Evolutionary conservation across 2,329 filamentous ascomycete species (phyloP).

Genomic region (Didymella lethalis): DNA sequence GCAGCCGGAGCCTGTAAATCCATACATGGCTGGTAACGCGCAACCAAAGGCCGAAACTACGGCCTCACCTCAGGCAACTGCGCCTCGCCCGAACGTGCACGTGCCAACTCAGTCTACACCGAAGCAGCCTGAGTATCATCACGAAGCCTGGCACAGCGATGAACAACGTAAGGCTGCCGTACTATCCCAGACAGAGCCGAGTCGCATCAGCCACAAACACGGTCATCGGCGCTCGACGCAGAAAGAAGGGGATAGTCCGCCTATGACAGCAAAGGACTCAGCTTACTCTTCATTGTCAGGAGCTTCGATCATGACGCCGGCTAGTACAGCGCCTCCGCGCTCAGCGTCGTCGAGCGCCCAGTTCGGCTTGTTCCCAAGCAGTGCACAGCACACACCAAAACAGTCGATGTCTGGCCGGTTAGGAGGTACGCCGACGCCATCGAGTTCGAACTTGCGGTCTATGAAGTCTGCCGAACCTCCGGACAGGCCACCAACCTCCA

Average conservation of each 20-base stretch:
- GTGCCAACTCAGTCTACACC: slow-evolving; percentile 24
- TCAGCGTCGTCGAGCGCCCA: slow-evolving; percentile 46
- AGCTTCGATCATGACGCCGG: slow-evolving; percentile 43
- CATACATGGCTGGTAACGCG: slow-evolving; percentile 26
- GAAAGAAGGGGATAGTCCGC: slow-evolving; percentile 41
- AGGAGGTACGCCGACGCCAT: slow-evolving; percentile 39
- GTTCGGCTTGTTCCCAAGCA: slow-evolving; percentile 48
- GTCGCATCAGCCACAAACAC: slow-evolving; percentile 18
- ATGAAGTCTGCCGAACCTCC: slow-evolving; percentile 27
- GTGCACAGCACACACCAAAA: slow-evolving; percentile 41
- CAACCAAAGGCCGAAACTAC: slow-evolving; percentile 1
- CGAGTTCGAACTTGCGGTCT: slow-evolving; percentile 24
- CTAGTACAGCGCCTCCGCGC: slow-evolving; percentile 32
- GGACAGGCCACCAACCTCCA: slow-evolving; percentile 41
- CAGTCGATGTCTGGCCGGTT: slow-evolving; percentile 41
- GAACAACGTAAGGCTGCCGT: slow-evolving; percentile 27
- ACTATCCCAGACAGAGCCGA: slow-evolving; percentile 16
- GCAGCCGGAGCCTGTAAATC: slow-evolving; percentile 28
- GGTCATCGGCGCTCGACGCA: slow-evolving; percentile 20
- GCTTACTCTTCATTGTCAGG: slow-evolving; percentile 51
- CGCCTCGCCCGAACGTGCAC: slow-evolving; percentile 25
- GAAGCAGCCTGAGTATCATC: slow-evolving; percentile 33
- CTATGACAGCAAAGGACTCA: slow-evolving; percentile 48
- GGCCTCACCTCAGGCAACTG: slow-evolving; percentile 3
- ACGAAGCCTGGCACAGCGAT: slow-evolving; percentile 34